Percentiles rank a stretch among this genome's conserved stretches.
phyloP scores from a whole-genome alignment of 2,329 filamentous ascomycete species.

The Alternaria metachromatica region DNA sequence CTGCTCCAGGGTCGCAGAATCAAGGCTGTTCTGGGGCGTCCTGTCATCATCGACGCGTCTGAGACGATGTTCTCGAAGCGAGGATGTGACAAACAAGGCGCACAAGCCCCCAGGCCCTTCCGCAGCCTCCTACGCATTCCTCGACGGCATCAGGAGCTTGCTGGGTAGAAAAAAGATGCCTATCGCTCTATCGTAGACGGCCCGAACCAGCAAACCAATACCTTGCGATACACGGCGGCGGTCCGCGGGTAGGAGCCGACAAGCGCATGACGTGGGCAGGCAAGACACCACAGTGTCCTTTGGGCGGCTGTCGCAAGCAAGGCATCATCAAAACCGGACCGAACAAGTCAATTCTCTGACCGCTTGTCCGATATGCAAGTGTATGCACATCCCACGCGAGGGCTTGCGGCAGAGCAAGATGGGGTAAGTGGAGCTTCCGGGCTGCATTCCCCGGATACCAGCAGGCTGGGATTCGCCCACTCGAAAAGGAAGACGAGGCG shows the following conservation, averaged over 20 bases:
- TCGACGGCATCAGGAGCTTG: conserved; percentile 9
- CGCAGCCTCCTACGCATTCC: conserved; percentile 18
- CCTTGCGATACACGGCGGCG: background rate
- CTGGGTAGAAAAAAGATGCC: conserved; percentile 1
- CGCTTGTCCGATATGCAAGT: conserved; percentile 25
- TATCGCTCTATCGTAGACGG: conserved; percentile 18
- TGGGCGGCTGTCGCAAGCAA: conserved; percentile 16
- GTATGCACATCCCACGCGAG: conserved; percentile 31
- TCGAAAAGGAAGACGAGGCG: conserved; percentile 20
- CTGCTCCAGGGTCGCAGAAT: conserved; percentile 13
- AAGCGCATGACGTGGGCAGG: conserved; percentile 17
- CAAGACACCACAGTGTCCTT: conserved; percentile 12
- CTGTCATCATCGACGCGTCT: conserved; percentile 19
- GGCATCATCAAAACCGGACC: conserved; percentile 10
- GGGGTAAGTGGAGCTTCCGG: conserved; percentile 32
- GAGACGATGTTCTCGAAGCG: conserved; percentile 7
- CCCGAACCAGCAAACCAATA: conserved; percentile 21
- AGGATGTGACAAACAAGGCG: conserved; percentile 14
- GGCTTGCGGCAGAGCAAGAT: conserved; percentile 23
- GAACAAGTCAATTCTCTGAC: conserved; percentile 30
- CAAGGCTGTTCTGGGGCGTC: conserved; percentile 24
- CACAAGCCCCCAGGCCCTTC: conserved; percentile 5
- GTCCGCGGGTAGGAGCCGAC: conserved; percentile 12
- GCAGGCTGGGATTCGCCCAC: conserved; percentile 21
- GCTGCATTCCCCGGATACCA: conserved; percentile 33